Evolutionary conservation across 768 basidiomycete species (phyloP).

Genomic region (Mycena amicta): DNA sequence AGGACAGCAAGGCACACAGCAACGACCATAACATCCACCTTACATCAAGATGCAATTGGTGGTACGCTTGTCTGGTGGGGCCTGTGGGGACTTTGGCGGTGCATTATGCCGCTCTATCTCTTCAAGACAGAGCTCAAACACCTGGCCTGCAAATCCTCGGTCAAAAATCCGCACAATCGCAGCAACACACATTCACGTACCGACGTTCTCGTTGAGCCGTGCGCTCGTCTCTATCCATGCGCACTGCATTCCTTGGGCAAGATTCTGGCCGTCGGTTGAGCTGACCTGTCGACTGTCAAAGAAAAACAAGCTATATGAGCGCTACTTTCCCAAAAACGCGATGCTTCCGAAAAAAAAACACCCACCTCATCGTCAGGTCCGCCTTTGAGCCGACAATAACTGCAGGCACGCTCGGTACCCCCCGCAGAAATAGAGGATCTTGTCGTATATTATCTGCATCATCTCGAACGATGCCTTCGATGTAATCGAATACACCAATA

Average conservation of each 20-base stretch:
- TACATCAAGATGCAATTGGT: not conserved
- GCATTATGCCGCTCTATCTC: slow-evolving; percentile 62
- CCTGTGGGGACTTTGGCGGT: not conserved
- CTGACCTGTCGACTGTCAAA: slow-evolving; percentile 68
- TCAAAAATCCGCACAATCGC: too few relatives aligned
- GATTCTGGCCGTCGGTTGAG: slow-evolving; percentile 68
- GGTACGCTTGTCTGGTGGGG: not conserved
- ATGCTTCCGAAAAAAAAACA: slow-evolving; percentile 19
- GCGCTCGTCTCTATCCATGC: slow-evolving; percentile 91
- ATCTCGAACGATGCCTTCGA: slow-evolving; percentile 91
- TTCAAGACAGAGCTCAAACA: slow-evolving; percentile 80
- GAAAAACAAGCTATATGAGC: slow-evolving; percentile 28
- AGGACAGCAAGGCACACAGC: not conserved
- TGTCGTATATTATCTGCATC: slow-evolving; percentile 91
- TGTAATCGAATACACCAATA: slow-evolving; percentile 94
- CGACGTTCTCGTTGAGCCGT: slow-evolving; percentile 83
- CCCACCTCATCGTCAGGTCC: slow-evolving; percentile 77
- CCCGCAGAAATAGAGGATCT: slow-evolving; percentile 82
- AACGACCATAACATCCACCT: not conserved
- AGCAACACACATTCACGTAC: slow-evolving; percentile 51
- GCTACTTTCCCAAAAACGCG: too few relatives aligned
- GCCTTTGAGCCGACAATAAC: slow-evolving; percentile 93
- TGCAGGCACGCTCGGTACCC: slow-evolving; percentile 78
- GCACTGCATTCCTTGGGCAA: slow-evolving; percentile 72
- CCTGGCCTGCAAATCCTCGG: slow-evolving; percentile 56